phyloP scores from a whole-genome alignment of 1,284 basidiomycete genomes.

The Bondarzewia mesenterica region DNA sequence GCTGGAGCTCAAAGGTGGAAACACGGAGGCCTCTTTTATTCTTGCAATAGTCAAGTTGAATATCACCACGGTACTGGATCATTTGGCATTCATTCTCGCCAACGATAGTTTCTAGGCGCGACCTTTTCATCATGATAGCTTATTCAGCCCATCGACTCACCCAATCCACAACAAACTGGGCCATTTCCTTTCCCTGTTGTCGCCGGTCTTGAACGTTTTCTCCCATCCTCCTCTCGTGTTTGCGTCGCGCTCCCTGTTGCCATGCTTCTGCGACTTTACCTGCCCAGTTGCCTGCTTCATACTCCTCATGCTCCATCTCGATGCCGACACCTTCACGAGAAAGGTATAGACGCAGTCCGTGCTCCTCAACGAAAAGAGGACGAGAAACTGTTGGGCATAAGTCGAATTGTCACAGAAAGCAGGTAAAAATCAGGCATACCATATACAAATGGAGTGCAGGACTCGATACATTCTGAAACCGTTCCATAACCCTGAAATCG shows the following conservation, averaged over 20 bases:
- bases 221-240: conserved; percentile 29
- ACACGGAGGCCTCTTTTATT: no score
- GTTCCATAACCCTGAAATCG: conserved; percentile 54
- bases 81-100: no score
- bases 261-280: conserved; percentile 48
- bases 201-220: conserved; percentile 27
- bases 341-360: conserved; percentile 60
- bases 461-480: conserved; percentile 64
- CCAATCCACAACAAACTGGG: conserved; percentile 44
- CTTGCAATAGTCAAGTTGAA: no score
- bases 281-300: conserved; percentile 68
- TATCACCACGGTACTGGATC: no score
- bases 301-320: conserved; percentile 51
- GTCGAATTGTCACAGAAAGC: conserved; percentile 2
- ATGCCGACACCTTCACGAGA: conserved; percentile 53
- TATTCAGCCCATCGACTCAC: conserved; percentile 23
- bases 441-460: conserved; percentile 66
- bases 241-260: conserved; percentile 37
- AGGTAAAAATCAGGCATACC: conserved; percentile 28
- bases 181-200: conserved; percentile 41
- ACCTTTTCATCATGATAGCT: background rate
- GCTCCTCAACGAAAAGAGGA: conserved; percentile 73
- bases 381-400: conserved; percentile 46
- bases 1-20: no score
- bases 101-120: background rate